These are phyloP conservation scores for Silene noctiflora DNA, from an alignment of 179 eudicot genomes.

Conservation along the genomic window DNA sequence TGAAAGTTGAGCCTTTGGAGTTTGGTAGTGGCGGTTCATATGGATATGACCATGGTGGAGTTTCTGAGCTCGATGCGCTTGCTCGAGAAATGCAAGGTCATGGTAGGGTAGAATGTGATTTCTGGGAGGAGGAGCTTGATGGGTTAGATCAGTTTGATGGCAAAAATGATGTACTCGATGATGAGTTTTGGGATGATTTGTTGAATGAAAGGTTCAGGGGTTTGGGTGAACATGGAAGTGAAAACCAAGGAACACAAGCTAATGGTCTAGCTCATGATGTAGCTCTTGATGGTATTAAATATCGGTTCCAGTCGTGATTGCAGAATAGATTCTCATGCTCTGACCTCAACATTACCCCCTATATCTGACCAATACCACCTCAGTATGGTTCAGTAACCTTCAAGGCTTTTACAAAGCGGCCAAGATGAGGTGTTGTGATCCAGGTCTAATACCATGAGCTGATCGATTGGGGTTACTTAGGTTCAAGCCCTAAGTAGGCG, in stretches of 20 bases:
- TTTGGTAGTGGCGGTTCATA: constrained; percentile 36
- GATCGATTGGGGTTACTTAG: background rate
- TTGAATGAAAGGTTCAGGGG: constrained; percentile 50
- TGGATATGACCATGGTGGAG: constrained; percentile 30
- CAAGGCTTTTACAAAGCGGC: background rate
- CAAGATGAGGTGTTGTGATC: background rate
- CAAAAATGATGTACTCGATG: constrained; percentile 56
- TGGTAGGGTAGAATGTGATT: constrained; percentile 42
- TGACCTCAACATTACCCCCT: background rate
- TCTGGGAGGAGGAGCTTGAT: constrained; percentile 23
- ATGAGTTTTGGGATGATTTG: constrained; percentile 86
- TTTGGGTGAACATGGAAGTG: constrained; percentile 22
- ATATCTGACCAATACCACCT: background rate
- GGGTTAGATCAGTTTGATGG: constrained; percentile 35
- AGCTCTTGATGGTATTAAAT: background rate
- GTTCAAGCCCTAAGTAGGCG: constrained; percentile 30
- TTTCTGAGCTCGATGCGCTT: constrained; percentile 81
- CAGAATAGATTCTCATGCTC: background rate
- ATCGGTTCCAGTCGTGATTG: background rate
- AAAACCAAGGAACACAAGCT: constrained; percentile 40
- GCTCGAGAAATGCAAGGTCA: constrained; percentile 87
- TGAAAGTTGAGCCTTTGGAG: constrained; percentile 60
- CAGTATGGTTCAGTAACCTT: too few relatives aligned
- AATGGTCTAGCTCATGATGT: constrained; percentile 39
- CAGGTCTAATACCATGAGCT: background rate